Conservation (phyloP, 805 yeast species). For the Candida verbasci region DNA sequence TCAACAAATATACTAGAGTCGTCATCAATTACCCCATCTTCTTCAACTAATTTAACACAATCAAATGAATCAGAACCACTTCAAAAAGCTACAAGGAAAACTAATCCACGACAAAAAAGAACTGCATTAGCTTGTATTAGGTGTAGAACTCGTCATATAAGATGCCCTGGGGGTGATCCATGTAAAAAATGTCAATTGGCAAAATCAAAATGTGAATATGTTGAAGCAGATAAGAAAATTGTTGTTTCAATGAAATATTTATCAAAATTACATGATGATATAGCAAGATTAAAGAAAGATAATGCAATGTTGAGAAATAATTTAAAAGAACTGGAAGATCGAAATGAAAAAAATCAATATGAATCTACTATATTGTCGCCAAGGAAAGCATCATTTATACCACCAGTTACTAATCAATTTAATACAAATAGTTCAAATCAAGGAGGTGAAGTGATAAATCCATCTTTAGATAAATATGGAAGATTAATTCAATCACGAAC, state of each 20-base stretch:
- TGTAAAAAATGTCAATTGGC: slow-evolving; percentile 59
- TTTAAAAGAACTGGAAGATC: slow-evolving; percentile 26
- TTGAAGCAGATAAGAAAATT: slow-evolving; percentile 67
- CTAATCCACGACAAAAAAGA: slow-evolving; percentile 21
- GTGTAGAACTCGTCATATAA: slow-evolving; percentile 67
- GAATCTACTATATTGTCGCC: not conserved
- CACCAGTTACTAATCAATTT: not conserved
- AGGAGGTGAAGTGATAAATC: slow-evolving; percentile 54
- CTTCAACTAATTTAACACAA: not conserved
- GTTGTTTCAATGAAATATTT: slow-evolving; percentile 71
- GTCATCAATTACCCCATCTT: not conserved
- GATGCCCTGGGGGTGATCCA: slow-evolving; percentile 77
- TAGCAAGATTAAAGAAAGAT: slow-evolving; percentile 60
- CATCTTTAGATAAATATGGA: slow-evolving; percentile 68
- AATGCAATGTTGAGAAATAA: slow-evolving; percentile 52
- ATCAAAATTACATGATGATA: slow-evolving; percentile 62
- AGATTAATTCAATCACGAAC: slow-evolving; percentile 69
- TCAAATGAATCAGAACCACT: not conserved
- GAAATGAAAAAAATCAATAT: not conserved
- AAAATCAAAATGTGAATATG: slow-evolving; percentile 60
- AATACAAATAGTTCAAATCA: not conserved
- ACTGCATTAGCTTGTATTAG: slow-evolving; percentile 52
- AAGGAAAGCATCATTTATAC: not conserved
- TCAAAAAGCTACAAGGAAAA: not conserved
- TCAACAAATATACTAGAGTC: no score